Percentiles rank a stretch among this genome's conserved stretches.
Conservation (phyloP, 257 asterid species). For the Ilex asprella region DNA sequence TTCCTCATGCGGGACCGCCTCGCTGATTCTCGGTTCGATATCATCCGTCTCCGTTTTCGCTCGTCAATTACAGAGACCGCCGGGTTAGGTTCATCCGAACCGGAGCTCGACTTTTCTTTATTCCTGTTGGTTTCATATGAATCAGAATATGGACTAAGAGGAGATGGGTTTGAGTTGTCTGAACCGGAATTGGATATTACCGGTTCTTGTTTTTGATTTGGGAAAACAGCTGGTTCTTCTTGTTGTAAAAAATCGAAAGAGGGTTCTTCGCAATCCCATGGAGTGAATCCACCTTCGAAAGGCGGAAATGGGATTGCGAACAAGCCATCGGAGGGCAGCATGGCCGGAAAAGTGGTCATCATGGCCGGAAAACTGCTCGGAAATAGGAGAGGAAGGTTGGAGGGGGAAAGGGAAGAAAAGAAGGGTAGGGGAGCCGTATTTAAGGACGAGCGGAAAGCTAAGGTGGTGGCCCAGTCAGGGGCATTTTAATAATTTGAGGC, state of each 20-base stretch:
- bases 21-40: conserved; percentile 93
- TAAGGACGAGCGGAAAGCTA: conserved; percentile 19
- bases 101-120: conserved; percentile 11
- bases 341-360: conserved; percentile 53
- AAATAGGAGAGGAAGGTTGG: conserved; percentile 18
- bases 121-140: conserved; percentile 27
- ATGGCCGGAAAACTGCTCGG: conserved; percentile 35
- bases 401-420: conserved; percentile 61
- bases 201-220: conserved; percentile 25
- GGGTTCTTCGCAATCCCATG: conserved; percentile 50
- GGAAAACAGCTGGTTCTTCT: conserved; percentile 3
- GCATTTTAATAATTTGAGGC: conserved; percentile 23
- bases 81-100: conserved; percentile 26
- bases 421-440: conserved; percentile 44
- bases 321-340: conserved; percentile 23
- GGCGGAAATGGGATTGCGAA: conserved; percentile 29
- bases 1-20: conserved; percentile 81
- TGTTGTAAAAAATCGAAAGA: conserved; percentile 23
- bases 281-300: conserved; percentile 43
- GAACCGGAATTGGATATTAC: conserved; percentile 48
- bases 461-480: conserved; percentile 32
- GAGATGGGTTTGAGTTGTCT: conserved; percentile 16
- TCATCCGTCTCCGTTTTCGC: conserved; percentile 64
- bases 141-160: conserved; percentile 22
- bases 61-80: conserved; percentile 34